These are phyloP conservation scores for Chaetomidium leptoderma DNA, from an alignment of 495 filamentous ascomycete genomes.

Conservation along the genomic window DNA sequence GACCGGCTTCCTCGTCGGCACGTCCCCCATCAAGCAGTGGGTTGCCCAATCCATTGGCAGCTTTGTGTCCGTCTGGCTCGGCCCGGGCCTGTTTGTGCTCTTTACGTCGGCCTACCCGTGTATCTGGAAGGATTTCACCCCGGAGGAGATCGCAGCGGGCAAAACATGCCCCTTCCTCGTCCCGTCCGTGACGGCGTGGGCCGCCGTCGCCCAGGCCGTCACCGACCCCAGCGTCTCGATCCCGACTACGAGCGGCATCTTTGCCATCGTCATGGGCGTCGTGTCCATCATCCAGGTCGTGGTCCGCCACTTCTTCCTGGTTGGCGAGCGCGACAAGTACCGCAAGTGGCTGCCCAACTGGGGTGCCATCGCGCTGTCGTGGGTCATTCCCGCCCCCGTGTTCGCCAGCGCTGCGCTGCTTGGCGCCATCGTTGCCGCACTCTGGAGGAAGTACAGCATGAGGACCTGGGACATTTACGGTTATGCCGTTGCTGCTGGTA, in stretches of 20 bases:
- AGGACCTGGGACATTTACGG: conserved; percentile 56
- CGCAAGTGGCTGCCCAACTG: conserved; percentile 62
- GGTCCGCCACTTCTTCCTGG: conserved; percentile 55
- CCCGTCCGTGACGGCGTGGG: conserved; percentile 63
- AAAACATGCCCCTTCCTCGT: conserved; percentile 53
- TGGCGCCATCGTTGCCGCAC: conserved; percentile 52
- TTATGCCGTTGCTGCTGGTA: conserved; percentile 60
- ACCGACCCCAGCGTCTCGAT: conserved; percentile 56
- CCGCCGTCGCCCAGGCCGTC: conserved; percentile 60
- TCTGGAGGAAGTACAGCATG: conserved; percentile 56
- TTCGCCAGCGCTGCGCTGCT: conserved; percentile 51
- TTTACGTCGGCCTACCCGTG: conserved; percentile 65
- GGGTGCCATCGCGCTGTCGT: conserved; percentile 60
- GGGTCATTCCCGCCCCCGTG: conserved; percentile 47
- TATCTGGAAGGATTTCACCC: conserved; percentile 37
- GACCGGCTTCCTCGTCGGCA: conserved; percentile 59
- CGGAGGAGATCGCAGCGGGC: not conserved
- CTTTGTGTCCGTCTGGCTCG: conserved; percentile 58
- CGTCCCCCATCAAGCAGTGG: conserved; percentile 60
- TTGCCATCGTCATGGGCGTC: conserved; percentile 53
- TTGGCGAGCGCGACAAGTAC: conserved; percentile 44
- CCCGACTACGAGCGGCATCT: conserved; percentile 52
- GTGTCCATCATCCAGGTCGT: conserved; percentile 49
- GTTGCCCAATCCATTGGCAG: conserved; percentile 58
- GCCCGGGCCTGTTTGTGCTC: conserved; percentile 59